Conservation (phyloP, 140 eudicot species). For the Ambrosia hybrid region DNA sequence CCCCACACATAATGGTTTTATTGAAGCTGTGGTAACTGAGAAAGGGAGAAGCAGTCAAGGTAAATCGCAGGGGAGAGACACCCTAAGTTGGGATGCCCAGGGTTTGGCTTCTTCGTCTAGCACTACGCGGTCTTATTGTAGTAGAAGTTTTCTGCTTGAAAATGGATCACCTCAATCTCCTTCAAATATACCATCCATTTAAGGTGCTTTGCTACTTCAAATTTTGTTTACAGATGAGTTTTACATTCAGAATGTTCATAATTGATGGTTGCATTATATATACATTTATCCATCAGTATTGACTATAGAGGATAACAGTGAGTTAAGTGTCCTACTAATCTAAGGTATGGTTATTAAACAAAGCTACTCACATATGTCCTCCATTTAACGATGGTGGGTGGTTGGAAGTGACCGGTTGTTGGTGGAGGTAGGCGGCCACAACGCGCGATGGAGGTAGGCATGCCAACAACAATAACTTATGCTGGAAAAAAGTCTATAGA, state of each 20-base stretch:
- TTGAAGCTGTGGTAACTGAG: constrained; percentile 80
- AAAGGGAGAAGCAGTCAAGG: constrained; percentile 63
- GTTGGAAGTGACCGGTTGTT: too few species aligned
- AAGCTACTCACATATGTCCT: too few species aligned
- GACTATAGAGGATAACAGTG: background rate
- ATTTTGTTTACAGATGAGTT: background rate
- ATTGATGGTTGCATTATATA: background rate
- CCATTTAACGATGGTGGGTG: too few species aligned
- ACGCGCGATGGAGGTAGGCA: too few species aligned
- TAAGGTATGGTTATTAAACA: background rate
- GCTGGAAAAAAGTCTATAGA: too few species aligned
- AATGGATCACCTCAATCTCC: constrained; percentile 80
- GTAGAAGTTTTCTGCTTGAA: constrained; percentile 79
- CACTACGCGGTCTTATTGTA: constrained; percentile 81
- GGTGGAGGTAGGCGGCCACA: too few species aligned
- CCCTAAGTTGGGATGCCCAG: constrained; percentile 65
- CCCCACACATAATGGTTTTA: constrained; percentile 77
- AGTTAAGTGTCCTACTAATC: background rate
- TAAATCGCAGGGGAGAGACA: constrained; percentile 24
- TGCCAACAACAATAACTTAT: too few species aligned
- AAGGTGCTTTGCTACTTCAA: background rate
- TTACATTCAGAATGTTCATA: constrained; percentile 1
- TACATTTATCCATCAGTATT: constrained; percentile 1
- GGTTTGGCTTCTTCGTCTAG: constrained; percentile 84
- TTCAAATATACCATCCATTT: constrained; percentile 34